Evolutionary conservation across 192 early-diverging fungal species (phyloP).

Genomic region (Phlyctochytrium arcticum): DNA sequence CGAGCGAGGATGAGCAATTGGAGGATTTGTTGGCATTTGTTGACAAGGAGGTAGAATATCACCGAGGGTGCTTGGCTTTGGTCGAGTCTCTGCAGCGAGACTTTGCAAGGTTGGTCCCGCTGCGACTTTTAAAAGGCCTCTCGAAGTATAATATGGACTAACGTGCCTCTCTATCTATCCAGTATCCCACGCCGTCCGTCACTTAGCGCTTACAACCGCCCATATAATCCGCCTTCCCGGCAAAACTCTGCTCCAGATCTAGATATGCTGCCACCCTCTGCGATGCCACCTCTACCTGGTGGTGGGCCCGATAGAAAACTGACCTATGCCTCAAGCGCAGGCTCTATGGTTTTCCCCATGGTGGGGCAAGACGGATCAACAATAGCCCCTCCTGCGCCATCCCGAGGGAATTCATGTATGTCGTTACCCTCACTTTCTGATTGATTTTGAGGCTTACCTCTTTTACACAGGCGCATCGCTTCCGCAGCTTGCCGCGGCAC

Average conservation of each 20-base stretch:
- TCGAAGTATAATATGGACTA: too few relatives aligned
- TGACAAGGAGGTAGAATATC: conserved; percentile 39
- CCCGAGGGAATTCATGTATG: conserved; percentile 6
- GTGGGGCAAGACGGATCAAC: conserved; percentile 19
- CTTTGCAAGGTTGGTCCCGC: conserved; percentile 28
- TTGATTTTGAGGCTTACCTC: not conserved
- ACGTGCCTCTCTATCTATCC: too few relatives aligned
- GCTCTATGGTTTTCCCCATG: conserved; percentile 28
- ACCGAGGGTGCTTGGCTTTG: conserved; percentile 19
- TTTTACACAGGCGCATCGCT: not conserved
- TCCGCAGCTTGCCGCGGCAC: conserved; percentile 10
- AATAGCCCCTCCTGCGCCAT: conserved; percentile 12
- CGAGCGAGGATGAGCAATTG: conserved; percentile 64
- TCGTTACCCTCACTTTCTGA: not conserved
- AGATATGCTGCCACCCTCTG: not conserved
- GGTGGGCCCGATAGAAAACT: conserved; percentile 12
- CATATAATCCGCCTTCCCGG: too few relatives aligned
- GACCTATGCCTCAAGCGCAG: conserved; percentile 22
- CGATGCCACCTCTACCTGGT: not conserved
- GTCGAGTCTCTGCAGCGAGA: conserved; percentile 20
- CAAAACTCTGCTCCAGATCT: too few relatives aligned
- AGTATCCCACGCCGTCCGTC: too few relatives aligned
- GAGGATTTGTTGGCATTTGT: conserved; percentile 48
- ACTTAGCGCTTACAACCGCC: too few relatives aligned
- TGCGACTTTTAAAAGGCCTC: too few relatives aligned